Conservation (phyloP, 352 stramenopile species). For the Achlya hypogyna region DNA sequence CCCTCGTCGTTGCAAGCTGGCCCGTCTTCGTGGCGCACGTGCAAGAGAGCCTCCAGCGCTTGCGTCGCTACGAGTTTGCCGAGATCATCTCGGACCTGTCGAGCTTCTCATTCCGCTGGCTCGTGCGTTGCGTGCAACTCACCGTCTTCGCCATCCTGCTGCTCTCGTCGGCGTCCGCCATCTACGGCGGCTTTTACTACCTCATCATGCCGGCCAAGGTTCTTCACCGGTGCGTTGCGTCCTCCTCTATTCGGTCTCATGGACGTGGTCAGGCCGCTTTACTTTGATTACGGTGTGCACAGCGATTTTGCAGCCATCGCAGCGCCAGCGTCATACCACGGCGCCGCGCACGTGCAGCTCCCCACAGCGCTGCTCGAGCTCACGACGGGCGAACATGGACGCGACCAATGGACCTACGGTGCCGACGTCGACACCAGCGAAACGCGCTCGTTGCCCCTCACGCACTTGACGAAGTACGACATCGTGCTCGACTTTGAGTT, state of each 20-base stretch:
- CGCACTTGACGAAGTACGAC: conserved; percentile 67
- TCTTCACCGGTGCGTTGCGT: conserved; percentile 55
- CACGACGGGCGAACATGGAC: conserved; percentile 2
- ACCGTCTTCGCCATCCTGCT: conserved; percentile 32
- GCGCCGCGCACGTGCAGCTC: conserved; percentile 25
- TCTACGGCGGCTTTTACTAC: conserved; percentile 70
- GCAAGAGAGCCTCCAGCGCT: not conserved
- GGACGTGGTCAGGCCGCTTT: not conserved
- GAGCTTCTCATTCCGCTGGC: conserved; percentile 7
- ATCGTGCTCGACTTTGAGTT: conserved; percentile 63
- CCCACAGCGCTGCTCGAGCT: conserved; percentile 50
- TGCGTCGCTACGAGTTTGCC: not conserved
- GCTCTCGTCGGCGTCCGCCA: conserved; percentile 41
- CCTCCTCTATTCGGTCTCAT: not conserved
- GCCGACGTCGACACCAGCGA: not conserved
- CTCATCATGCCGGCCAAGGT: conserved; percentile 65
- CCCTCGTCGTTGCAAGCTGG: not conserved
- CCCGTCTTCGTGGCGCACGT: not conserved
- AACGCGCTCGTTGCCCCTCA: conserved; percentile 23
- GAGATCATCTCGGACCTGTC: conserved; percentile 10
- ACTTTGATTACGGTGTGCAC: conserved; percentile 63
- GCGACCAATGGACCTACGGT: conserved; percentile 2
- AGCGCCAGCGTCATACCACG: not conserved
- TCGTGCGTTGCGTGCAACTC: conserved; percentile 26
- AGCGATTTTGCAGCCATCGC: not conserved